Evolutionary conservation across 768 basidiomycete species (phyloP).

Genomic region (Mycena epipterygia): DNA sequence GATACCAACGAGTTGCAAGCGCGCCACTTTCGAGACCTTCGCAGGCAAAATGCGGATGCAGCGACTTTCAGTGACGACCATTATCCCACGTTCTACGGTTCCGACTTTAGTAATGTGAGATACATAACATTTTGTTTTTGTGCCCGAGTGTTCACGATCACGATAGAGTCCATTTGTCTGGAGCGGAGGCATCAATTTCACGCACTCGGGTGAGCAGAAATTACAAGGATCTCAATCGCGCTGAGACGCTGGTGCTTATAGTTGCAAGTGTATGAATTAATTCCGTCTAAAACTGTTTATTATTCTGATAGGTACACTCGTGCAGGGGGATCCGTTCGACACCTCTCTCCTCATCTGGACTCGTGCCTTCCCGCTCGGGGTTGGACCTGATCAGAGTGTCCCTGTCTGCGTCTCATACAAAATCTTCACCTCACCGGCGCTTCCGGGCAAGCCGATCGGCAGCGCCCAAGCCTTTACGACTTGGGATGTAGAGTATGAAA

Average conservation of each 20-base stretch:
- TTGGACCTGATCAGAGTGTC: conserved; percentile 62
- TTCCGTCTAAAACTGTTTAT: not conserved
- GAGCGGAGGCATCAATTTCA: conserved; percentile 66
- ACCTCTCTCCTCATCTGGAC: conserved; percentile 72
- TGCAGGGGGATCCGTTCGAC: conserved; percentile 69
- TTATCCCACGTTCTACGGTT: conserved; percentile 64
- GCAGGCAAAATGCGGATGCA: conserved; percentile 53
- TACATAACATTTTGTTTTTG: not conserved
- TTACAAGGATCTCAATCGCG: not conserved
- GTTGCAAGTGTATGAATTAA: conserved; percentile 60
- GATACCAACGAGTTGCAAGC: conserved; percentile 53
- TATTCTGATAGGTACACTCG: not conserved
- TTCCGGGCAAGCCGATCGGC: conserved; percentile 53
- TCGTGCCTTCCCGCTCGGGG: conserved; percentile 53
- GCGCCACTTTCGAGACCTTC: conserved; percentile 50
- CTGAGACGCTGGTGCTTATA: conserved; percentile 25
- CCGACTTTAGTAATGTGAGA: conserved; percentile 62
- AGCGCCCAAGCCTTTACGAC: conserved; percentile 66
- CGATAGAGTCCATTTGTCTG: conserved; percentile 59
- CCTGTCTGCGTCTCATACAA: conserved; percentile 65
- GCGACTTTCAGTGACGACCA: conserved; percentile 60
- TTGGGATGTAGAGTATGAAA: conserved; percentile 62
- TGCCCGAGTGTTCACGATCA: too few species aligned
- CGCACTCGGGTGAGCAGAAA: conserved; percentile 54
- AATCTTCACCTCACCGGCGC: conserved; percentile 52